phyloP scores from a whole-genome alignment of 768 basidiomycete genomes.

The Polyporus arcularius region DNA sequence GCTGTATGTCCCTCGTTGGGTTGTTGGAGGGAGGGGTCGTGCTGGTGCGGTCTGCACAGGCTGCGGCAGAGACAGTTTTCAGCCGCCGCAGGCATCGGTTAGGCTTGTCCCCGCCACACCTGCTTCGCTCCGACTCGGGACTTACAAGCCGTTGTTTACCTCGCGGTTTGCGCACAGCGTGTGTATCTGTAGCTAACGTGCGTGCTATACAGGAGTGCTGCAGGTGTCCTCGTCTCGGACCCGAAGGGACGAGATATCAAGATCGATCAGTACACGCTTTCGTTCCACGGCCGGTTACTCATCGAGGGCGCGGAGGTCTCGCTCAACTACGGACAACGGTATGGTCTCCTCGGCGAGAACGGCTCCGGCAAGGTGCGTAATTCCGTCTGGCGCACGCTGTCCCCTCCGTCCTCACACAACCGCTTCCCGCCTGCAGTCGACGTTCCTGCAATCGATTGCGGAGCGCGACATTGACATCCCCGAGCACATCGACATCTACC shows the following conservation, averaged over 20 bases:
- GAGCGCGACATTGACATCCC: conserved; percentile 96
- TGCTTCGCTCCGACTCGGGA: too few relatives aligned
- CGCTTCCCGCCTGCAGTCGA: conserved; percentile 58
- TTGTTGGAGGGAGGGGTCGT: neutral
- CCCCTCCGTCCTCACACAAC: neutral
- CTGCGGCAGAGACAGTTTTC: too few relatives aligned
- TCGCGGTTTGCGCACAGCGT: neutral
- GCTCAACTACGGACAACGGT: conserved; percentile 89
- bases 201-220: conserved; percentile 62
- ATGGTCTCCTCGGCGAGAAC: conserved; percentile 95
- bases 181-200: neutral
- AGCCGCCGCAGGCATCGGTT: too few relatives aligned
- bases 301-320: conserved; percentile 71
- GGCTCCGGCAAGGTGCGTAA: conserved; percentile 92
- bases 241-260: conserved; percentile 94
- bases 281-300: conserved; percentile 92
- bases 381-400: neutral
- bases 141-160: neutral
- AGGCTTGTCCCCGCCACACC: too few relatives aligned
- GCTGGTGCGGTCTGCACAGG: neutral
- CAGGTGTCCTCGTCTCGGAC: conserved; percentile 93
- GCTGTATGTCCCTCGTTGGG: neutral
- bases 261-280: conserved; percentile 92
- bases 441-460: conserved; percentile 93
- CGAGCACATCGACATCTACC: conserved; percentile 94